These are phyloP conservation scores for Ascoidea rubescens DNA, from an alignment of 805 yeast species.

Conservation along the genomic window DNA sequence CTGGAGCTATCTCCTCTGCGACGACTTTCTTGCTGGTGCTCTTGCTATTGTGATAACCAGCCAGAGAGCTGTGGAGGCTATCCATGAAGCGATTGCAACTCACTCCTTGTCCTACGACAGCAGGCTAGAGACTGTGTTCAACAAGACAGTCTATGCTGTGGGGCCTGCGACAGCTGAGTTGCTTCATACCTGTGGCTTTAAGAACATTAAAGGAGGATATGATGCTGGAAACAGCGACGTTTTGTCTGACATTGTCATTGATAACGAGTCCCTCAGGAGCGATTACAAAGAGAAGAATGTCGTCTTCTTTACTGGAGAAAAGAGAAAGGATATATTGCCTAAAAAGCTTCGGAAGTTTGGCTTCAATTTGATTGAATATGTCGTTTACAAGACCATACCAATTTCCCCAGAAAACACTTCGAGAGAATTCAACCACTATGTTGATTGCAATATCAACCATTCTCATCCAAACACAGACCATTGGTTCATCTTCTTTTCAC, in stretches of 20 bases:
- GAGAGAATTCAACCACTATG: conserved; percentile 18
- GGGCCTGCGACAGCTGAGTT: conserved; percentile 78
- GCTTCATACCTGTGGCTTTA: conserved; percentile 48
- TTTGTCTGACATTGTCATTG: conserved; percentile 50
- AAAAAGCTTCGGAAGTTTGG: conserved; percentile 31
- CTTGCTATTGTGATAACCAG: conserved; percentile 67
- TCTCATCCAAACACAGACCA: conserved; percentile 12
- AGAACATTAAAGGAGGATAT: conserved; percentile 53
- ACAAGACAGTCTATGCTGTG: conserved; percentile 63
- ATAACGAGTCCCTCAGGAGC: conserved; percentile 11
- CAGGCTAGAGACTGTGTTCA: conserved; percentile 19
- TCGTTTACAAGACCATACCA: conserved; percentile 56
- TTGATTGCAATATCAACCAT: conserved; percentile 4
- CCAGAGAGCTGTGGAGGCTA: conserved; percentile 81
- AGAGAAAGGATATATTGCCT: conserved; percentile 73
- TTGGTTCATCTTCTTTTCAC: conserved; percentile 85
- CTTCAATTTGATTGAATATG: conserved; percentile 37
- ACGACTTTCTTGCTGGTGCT: conserved; percentile 15
- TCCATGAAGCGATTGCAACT: conserved; percentile 31
- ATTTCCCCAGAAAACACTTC: conserved; percentile 26
- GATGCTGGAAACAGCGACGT: conserved; percentile 72
- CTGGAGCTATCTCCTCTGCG: conserved; percentile 1
- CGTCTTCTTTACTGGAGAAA: conserved; percentile 76
- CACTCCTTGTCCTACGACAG: conserved; percentile 9
- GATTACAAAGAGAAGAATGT: conserved; percentile 20